These are phyloP conservation scores for Sordaria brevicollis DNA, from an alignment of 495 filamentous ascomycete species.

Conservation along the genomic window DNA sequence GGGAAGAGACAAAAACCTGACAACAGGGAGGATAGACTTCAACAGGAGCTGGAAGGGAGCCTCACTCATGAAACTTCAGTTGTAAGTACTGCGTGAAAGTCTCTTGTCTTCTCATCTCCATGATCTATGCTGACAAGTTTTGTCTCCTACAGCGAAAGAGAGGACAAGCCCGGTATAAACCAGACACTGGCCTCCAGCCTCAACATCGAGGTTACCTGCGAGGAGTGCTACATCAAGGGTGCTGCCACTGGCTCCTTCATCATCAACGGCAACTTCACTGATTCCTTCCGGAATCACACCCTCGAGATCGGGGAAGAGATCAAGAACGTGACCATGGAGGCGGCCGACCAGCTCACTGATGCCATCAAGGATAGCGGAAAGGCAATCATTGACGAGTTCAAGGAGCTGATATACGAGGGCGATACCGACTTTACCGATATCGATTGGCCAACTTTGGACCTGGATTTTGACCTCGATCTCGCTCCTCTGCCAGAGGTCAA, in stretches of 20 bases:
- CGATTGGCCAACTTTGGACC: constrained; percentile 26
- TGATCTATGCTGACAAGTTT: background rate
- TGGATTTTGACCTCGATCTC: constrained; percentile 28
- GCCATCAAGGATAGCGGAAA: constrained; percentile 2
- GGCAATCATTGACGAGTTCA: background rate
- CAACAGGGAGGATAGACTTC: constrained; percentile 3
- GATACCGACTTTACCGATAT: constrained; percentile 26
- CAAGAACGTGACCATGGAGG: constrained; percentile 19
- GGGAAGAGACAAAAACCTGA: background rate
- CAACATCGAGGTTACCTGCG: constrained; percentile 33
- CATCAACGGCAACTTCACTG: constrained; percentile 26
- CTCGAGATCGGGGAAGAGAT: constrained; percentile 16
- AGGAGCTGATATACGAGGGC: background rate
- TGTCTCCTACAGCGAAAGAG: background rate
- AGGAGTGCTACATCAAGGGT: constrained; percentile 43
- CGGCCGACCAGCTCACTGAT: constrained; percentile 18
- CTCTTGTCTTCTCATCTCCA: background rate
- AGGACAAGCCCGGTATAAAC: background rate
- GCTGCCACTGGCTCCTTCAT: constrained; percentile 29
- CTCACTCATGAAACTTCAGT: background rate
- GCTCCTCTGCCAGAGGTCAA: constrained; percentile 30
- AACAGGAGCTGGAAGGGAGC: constrained; percentile 3
- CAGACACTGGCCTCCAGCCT: background rate
- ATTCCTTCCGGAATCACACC: constrained; percentile 24
- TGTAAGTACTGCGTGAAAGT: background rate